A percentile compares a stretch with the other conserved stretches of the same genome.
These are phyloP conservation scores for Nakazawaea pomicola DNA, from an alignment of 805 yeast species.

Conservation along the genomic window DNA sequence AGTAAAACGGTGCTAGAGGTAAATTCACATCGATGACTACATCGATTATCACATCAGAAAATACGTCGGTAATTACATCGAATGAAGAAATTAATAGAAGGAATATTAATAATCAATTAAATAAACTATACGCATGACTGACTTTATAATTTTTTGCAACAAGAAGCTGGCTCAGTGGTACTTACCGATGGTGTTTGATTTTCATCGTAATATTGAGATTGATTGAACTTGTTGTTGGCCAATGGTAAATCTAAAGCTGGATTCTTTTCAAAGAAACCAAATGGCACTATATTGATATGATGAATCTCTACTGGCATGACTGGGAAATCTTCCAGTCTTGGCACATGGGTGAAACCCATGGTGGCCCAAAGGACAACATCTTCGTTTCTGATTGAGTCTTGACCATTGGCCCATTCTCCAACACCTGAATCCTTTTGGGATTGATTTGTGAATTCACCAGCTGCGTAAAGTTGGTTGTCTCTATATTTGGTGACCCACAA, in stretches of 20 bases:
- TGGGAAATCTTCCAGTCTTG: conserved; percentile 83
- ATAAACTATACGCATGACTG: background rate
- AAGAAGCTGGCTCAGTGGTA: conserved; percentile 1
- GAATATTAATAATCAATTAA: no score
- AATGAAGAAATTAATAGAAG: no score
- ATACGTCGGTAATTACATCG: no score
- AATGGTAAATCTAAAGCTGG: conserved; percentile 79
- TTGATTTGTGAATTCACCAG: conserved; percentile 86
- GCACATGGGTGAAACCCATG: conserved; percentile 75
- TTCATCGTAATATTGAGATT: conserved; percentile 31
- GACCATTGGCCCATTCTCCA: conserved; percentile 65
- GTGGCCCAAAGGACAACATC: conserved; percentile 82
- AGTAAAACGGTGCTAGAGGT: no score
- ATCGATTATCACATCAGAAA: no score
- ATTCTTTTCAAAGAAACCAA: conserved; percentile 70
- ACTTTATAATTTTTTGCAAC: conserved; percentile 10
- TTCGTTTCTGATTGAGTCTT: conserved; percentile 65
- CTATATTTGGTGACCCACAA: conserved; percentile 78
- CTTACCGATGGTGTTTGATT: background rate
- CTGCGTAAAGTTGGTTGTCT: conserved; percentile 71
- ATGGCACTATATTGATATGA: conserved; percentile 61
- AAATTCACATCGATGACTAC: no score
- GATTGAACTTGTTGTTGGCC: conserved; percentile 62
- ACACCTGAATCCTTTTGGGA: conserved; percentile 67
- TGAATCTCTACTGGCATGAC: conserved; percentile 84